Base-by-base conservation (phyloP, 2,329 filamentous ascomycete genomes). In the Aspergillus fumigatus region DNA sequence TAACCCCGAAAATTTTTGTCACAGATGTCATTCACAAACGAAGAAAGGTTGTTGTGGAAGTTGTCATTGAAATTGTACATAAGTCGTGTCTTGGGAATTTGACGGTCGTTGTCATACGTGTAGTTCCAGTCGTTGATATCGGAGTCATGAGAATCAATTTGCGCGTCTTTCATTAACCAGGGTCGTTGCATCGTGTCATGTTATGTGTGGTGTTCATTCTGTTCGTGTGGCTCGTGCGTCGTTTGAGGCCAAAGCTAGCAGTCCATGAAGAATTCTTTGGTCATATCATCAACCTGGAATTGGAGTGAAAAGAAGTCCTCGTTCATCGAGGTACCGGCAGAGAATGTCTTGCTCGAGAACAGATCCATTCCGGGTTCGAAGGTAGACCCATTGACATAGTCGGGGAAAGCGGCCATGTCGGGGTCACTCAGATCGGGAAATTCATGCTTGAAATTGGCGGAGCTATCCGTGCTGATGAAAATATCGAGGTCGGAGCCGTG, bases 401-500 rank as follows among this genome's bases (percentile, higher is more conserved):
- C 72, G 7, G 73, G 67, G 47, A 74, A 72, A 10, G 65, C 59
- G 25, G 71, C 64, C 59, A 73, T 63, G 21, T 67, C 63, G 9
- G 67, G 59, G 23, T 66, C 65, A 19, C 65, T 65, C 21, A 75
- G 56, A 21, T 63, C 60, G 14, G 65, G 64, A 25, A 74, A 68
- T 19, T 73, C 69, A 48, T 70, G 64, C 40, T 66, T 65, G 54
- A 65, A 70, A n/a, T 48, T 62, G 48, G 54, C 65, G 50, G 67
- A 63, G 25, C 67, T 56, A 51, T 72, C 70, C 57, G 72, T 69
- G 45, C 66, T 71, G 55, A 75, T 75, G 57, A 77, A 77, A 19
- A 76, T 67, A 57, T 76, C 75, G 19, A 77, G 69, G 35, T 75
- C 72, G 1, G 73, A 71, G 21, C 68, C 69, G 9, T 69, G 64